These are phyloP conservation scores for Cryphonectria parasitica DNA, from an alignment of 2,329 filamentous ascomycete genomes.

Conservation along the genomic window DNA sequence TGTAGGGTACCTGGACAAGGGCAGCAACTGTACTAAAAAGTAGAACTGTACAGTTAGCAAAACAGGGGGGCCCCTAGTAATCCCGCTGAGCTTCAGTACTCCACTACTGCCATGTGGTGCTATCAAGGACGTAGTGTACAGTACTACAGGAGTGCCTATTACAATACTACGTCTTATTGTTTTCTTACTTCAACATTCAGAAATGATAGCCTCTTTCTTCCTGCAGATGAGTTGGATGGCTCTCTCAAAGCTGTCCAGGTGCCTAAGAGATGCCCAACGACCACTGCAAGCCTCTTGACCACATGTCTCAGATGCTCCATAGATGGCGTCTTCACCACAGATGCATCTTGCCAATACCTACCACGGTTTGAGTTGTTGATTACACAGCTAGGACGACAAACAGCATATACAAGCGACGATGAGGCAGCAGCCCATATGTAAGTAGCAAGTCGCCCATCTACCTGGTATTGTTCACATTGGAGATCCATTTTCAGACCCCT, in stretches of 20 bases:
- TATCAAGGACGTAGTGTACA: background rate
- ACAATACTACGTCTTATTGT: background rate
- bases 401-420: too few relatives aligned
- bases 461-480: too few relatives aligned
- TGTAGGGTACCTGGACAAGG: slow-evolving; percentile 5
- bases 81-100: background rate
- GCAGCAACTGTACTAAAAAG: background rate
- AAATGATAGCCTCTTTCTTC: background rate
- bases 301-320: background rate
- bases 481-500: background rate
- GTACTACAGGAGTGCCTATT: background rate
- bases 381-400: too few relatives aligned
- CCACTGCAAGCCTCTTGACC: too few relatives aligned
- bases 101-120: background rate
- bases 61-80: background rate
- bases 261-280: too few relatives aligned
- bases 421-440: too few relatives aligned
- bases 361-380: too few relatives aligned
- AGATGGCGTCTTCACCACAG: background rate
- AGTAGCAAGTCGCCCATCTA: background rate
- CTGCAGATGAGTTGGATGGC: too few relatives aligned
- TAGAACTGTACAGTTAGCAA: background rate
- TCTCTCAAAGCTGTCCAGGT: too few relatives aligned
- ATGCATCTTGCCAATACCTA: background rate
- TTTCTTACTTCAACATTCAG: background rate